phyloP scores from a whole-genome alignment of 1,284 basidiomycete genomes.

The Volvariella volvacea region DNA sequence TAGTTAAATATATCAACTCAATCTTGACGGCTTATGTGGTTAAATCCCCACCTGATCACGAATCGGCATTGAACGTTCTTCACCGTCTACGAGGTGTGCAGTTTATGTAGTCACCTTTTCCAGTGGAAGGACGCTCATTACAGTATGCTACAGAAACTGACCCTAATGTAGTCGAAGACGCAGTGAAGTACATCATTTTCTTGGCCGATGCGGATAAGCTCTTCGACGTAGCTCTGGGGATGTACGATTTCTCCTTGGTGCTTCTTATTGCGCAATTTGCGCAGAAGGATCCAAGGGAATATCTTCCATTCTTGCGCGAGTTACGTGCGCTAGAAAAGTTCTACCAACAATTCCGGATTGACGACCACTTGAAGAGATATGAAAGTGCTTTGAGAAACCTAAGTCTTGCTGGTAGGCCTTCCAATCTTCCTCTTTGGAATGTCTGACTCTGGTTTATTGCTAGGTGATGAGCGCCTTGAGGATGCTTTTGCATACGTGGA shows the following conservation, averaged over 20 bases:
- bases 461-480: conserved; percentile 62
- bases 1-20: conserved; percentile 82
- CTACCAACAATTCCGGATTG: conserved; percentile 89
- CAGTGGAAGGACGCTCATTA: conserved; percentile 2
- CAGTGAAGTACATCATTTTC: conserved; percentile 98
- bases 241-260: conserved; percentile 97
- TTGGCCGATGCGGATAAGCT: conserved; percentile 89
- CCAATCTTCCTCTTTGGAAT: neutral
- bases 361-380: conserved; percentile 84
- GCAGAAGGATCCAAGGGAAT: conserved; percentile 97
- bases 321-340: conserved; percentile 74
- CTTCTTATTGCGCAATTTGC: conserved; percentile 96
- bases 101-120: neutral
- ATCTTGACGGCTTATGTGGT: conserved; percentile 92
- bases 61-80: conserved; percentile 77
- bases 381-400: conserved; percentile 76
- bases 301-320: conserved; percentile 92
- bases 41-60: conserved; percentile 88
- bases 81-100: conserved; percentile 67
- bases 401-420: conserved; percentile 54
- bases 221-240: conserved; percentile 93
- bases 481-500: conserved; percentile 81
- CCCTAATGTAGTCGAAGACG: conserved; percentile 83
- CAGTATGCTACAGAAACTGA: conserved; percentile 46
- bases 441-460: neutral